A percentile compares a stretch with the other conserved stretches of the same genome.
These are phyloP conservation scores for Fusarium udum DNA, from an alignment of 2,329 filamentous ascomycete species.

Conservation along the genomic window DNA sequence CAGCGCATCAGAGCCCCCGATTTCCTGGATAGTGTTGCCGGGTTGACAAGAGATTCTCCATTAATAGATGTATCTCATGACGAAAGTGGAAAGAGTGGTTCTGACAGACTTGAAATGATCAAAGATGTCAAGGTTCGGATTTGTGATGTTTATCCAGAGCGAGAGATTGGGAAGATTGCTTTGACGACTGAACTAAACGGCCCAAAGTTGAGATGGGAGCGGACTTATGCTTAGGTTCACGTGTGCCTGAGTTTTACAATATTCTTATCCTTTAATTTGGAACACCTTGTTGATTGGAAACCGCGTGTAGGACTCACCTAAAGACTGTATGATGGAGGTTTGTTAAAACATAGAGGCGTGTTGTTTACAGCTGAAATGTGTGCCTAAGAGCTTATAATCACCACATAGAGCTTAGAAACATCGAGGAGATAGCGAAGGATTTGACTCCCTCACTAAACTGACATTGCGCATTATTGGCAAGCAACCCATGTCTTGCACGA, in stretches of 20 bases:
- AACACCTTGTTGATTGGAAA: background rate
- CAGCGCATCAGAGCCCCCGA: background rate
- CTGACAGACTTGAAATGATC: background rate
- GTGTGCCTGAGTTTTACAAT: fast-evolving
- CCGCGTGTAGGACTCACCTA: fast-evolving
- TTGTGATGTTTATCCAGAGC: fast-evolving
- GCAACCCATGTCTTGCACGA: background rate
- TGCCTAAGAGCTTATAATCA: background rate
- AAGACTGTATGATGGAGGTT: background rate
- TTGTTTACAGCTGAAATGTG: background rate
- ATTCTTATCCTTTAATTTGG: fast-evolving
- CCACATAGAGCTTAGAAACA: background rate
- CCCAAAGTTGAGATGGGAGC: background rate
- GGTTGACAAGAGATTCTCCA: background rate
- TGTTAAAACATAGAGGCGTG: background rate
- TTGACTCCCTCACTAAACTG: background rate
- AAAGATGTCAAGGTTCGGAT: background rate
- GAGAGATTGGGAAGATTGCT: background rate
- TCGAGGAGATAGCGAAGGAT: fast-evolving
- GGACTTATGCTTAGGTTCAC: fast-evolving
- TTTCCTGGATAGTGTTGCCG: fast-evolving
- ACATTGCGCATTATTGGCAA: fast-evolving
- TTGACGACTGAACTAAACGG: background rate
- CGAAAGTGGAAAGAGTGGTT: background rate
- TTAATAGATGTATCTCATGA: background rate